Evolutionary conservation across 2,329 filamentous ascomycete genomes (phyloP), one percentile per base, ranked within the genome.

Genomic region (Aspergillus sojae): DNA sequence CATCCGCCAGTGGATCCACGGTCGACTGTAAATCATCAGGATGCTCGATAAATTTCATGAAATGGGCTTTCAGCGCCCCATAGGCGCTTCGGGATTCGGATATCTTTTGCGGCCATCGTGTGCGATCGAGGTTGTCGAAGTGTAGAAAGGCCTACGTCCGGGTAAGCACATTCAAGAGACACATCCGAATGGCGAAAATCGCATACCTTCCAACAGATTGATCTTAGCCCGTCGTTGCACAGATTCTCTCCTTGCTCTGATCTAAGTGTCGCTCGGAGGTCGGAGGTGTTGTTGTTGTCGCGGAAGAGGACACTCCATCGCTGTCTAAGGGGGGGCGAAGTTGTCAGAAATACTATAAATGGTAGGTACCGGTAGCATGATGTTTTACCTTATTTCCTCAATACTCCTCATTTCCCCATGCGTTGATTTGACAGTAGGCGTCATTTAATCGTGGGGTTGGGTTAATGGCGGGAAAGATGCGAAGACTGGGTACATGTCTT

Each of bases 151-250:
- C 87, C 92, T 94, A 69, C 60, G 57, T 28, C 19, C 23, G 41
- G 41, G 66, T 73, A 58, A 73, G 68, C 63, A 66, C 66, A 62
- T n/a, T 46, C 23, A 21, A 12, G 39, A 43, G 21, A 23, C 26
- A 34, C 26, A 34, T 41, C 28, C 36, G 19, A 39, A 41, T 57
- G 58, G 26, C 48, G 19, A 43, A 30, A 61, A 62, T 34, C 48
- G 58, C 65, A 71, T 74, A 90, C 91, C 87, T 97, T 97, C 94
- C 94, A 98, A 78, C 91, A 96, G 43, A 96, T 85, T 3, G 94
- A 97, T 61, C 94, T 88, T 67, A 93, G 87, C 16, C 92, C 93
- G 54, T 88, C 83, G 59, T 88, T 80, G 75, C 90, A 93, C 56
- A 89, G 88, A 71, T 85, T 91, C 19, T 84, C 77, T 21, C 85